These are phyloP conservation scores for Wickerhamiella parazyma DNA, from an alignment of 805 yeast species.

Conservation along the genomic window DNA sequence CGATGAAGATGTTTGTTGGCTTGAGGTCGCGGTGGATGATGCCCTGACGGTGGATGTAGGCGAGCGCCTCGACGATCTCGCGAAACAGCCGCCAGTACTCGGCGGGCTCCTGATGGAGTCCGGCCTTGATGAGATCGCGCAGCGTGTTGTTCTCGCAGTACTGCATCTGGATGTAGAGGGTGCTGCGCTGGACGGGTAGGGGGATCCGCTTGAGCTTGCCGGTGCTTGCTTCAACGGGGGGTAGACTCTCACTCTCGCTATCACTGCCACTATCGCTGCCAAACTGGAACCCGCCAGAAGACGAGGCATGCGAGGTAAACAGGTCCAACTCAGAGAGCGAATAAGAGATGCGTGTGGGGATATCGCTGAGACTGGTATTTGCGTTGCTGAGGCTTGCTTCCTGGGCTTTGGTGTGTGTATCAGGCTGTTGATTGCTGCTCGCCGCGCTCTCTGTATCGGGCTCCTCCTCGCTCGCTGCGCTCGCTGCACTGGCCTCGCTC, in stretches of 20 bases:
- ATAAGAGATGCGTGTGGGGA: background rate
- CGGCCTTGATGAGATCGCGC: conserved; percentile 66
- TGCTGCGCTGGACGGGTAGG: conserved; percentile 32
- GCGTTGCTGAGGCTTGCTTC: no score
- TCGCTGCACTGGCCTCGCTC: conserved; percentile 19
- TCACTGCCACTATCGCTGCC: conserved; percentile 20
- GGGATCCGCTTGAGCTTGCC: conserved; percentile 6
- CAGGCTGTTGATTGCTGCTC: background rate
- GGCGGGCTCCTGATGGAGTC: conserved; percentile 51
- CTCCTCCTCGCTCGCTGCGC: background rate
- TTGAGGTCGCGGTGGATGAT: conserved; percentile 92
- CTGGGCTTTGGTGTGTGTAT: no score
- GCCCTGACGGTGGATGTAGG: conserved; percentile 87
- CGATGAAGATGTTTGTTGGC: conserved; percentile 93
- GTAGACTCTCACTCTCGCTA: conserved; percentile 2
- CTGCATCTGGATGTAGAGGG: conserved; percentile 93
- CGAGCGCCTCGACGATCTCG: conserved; percentile 80
- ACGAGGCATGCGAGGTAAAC: conserved; percentile 17
- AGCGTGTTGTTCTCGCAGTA: conserved; percentile 92
- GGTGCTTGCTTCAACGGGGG: conserved; percentile 10
- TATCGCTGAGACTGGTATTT: background rate
- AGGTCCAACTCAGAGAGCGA: conserved; percentile 12
- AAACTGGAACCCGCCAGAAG: conserved; percentile 20
- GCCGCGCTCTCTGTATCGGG: background rate
- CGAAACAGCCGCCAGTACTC: conserved; percentile 86